Evolutionary conservation across 495 filamentous ascomycete genomes (phyloP), one percentile per base, ranked within the genome.

Genomic region (Talaromyces ruber): DNA sequence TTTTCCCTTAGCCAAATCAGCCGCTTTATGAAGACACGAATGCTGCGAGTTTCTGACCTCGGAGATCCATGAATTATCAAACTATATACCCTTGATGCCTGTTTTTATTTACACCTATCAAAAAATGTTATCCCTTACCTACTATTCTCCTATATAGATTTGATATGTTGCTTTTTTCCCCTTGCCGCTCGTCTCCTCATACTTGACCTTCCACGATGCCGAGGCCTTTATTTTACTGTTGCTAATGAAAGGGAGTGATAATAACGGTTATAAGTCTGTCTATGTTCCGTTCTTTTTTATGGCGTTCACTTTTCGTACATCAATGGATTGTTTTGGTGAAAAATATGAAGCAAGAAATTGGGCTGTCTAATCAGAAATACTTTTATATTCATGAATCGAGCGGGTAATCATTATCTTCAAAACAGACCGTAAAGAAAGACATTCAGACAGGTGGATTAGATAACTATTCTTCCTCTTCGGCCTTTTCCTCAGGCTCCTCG

Each of bases 401-500:
- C n/a, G 37, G 57, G 26, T 30, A 57, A 57, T 57, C 54, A 57
- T 57, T 57, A 57, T 29, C 16, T 32, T 53, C 21, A 28, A 53
- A 21, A 26, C 1, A 21, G 47, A 24, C 9, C 8, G 28, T 25
- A 57, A 62, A 64, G 61, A 67, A 61, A 58, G 55, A 63, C 59
- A 61, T 39, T 16, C 14, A 16, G 14, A 56, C 57, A 59, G 57
- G 47, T 52, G 54, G 67, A 63, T 22, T 55, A 39, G 51, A 54
- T n/a, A 21, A 64, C 69, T 66, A 74, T 68, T 78, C 72, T 39
- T 76, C 63, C 63, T 72, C 68, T 55, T 66, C 68, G 30, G 63
- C 66, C 62, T 68, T 67, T 51, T 64, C 67, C 60, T 77, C 72
- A 21, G 71, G 68, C 57, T 80, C 84, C 29, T 60, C 74, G 50